These are phyloP conservation scores for Tephrocybe sp. DNA, from an alignment of 768 basidiomycete genomes.

Conservation along the genomic window DNA sequence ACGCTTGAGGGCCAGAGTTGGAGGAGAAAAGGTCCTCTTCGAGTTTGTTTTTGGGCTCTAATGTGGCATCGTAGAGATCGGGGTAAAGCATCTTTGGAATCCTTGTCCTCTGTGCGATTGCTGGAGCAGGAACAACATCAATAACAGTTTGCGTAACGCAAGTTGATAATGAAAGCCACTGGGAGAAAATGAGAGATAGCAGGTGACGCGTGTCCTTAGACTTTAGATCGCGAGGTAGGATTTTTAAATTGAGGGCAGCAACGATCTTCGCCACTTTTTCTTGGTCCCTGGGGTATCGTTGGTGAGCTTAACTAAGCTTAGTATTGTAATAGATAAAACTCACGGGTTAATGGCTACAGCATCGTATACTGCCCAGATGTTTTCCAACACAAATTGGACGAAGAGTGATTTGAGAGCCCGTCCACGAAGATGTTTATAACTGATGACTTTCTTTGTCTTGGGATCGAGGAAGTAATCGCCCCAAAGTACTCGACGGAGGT, in stretches of 20 bases:
- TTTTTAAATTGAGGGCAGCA: slow-evolving; percentile 73
- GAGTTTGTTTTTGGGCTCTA: slow-evolving; percentile 72
- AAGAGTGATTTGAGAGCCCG: slow-evolving; percentile 90
- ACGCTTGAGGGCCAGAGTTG: slow-evolving; percentile 51
- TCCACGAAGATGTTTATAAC: slow-evolving; percentile 85
- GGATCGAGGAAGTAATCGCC: slow-evolving; percentile 97
- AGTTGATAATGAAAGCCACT: slow-evolving; percentile 95
- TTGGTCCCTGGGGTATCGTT: slow-evolving; percentile 57
- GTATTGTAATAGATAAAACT: slow-evolving; percentile 30
- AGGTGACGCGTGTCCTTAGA: slow-evolving; percentile 87
- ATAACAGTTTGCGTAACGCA: slow-evolving; percentile 90
- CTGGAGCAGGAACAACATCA: slow-evolving; percentile 90
- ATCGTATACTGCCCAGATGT: slow-evolving; percentile 97
- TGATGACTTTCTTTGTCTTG: slow-evolving; percentile 91
- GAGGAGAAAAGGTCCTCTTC: slow-evolving; percentile 82
- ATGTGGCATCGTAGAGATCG: slow-evolving; percentile 55
- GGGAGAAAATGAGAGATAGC: slow-evolving; percentile 83
- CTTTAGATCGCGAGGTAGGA: slow-evolving; percentile 85
- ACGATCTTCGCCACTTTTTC: slow-evolving; percentile 91
- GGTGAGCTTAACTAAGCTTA: slow-evolving; percentile 13
- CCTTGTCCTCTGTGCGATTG: slow-evolving; percentile 74
- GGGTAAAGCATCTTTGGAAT: slow-evolving; percentile 93
- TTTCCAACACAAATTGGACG: slow-evolving; percentile 96
- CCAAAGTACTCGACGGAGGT: slow-evolving; percentile 87
- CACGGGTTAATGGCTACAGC: slow-evolving; percentile 87